phyloP scores from a whole-genome alignment of 441 rosid genomes.

The Populus hybrid region DNA sequence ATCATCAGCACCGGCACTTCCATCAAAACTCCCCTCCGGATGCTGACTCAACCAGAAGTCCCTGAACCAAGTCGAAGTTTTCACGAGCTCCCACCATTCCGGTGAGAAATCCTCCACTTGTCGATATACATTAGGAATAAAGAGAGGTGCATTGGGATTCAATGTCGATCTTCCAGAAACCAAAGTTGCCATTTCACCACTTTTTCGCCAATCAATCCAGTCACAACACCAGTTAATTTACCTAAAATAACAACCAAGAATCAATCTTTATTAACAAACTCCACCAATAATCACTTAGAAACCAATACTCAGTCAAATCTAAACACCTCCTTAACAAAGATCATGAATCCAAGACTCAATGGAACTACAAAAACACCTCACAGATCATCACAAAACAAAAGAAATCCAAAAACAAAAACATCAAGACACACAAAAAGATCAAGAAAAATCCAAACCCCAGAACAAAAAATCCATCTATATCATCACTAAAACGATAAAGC shows the following conservation, averaged over 20 bases:
- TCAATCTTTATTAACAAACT: background rate
- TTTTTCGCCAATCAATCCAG: background rate
- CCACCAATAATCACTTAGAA: background rate
- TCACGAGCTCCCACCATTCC: constrained; percentile 51
- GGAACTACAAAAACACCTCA: background rate
- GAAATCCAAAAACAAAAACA: background rate
- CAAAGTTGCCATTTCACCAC: constrained; percentile 26
- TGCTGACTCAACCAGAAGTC: constrained; percentile 41
- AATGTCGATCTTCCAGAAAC: constrained; percentile 35
- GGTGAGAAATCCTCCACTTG: constrained; percentile 55
- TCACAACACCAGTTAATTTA: background rate
- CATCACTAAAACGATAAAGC: background rate
- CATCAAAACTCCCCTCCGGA: constrained; percentile 33
- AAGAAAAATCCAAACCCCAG: background rate
- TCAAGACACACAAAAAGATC: background rate
- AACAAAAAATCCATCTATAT: background rate
- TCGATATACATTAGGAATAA: constrained; percentile 24
- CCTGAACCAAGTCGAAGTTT: constrained; percentile 39
- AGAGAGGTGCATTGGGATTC: constrained; percentile 40
- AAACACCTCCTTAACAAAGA: background rate
- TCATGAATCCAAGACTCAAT: background rate
- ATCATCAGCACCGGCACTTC: constrained; percentile 1
- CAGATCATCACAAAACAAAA: background rate
- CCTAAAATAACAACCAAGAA: background rate
- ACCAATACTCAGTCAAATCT: background rate